Percentiles rank a stretch among this genome's conserved stretches.
phyloP scores from a whole-genome alignment of 108 stramenopile genomes.

The Conticribra weissflogii region DNA sequence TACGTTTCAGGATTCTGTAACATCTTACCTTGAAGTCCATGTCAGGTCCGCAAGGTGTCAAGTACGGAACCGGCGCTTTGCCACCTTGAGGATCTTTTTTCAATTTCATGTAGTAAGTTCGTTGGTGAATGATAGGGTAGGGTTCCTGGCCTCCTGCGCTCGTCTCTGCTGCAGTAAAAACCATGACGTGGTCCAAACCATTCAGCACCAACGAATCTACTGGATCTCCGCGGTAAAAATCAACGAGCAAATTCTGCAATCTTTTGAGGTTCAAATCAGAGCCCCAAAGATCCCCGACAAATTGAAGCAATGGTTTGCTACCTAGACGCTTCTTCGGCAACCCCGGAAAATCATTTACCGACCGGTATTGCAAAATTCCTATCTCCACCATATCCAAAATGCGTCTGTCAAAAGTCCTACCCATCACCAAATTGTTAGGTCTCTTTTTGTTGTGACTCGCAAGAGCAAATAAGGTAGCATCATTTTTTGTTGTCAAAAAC shows the following conservation, averaged over 20 bases:
- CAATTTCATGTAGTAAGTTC: constrained; percentile 82
- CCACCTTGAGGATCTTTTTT: constrained; percentile 87
- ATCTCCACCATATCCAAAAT: constrained; percentile 98
- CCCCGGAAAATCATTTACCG: constrained; percentile 79
- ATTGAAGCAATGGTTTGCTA: constrained; percentile 89
- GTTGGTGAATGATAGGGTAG: constrained; percentile 68
- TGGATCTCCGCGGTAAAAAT: constrained; percentile 96
- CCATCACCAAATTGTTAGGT: constrained; percentile 97
- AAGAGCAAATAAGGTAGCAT: constrained; percentile 90
- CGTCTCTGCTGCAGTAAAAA: constrained; percentile 77
- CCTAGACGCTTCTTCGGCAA: constrained; percentile 86
- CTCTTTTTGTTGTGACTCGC: constrained; percentile 98
- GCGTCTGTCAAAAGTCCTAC: constrained; percentile 95
- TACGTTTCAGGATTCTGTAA: too few relatives aligned
- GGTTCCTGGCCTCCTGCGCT: constrained; percentile 37
- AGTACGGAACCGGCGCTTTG: constrained; percentile 82
- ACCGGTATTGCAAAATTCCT: constrained; percentile 85
- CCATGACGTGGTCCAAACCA: constrained; percentile 94
- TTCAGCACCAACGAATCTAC: constrained; percentile 86
- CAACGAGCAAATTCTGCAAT: constrained; percentile 92
- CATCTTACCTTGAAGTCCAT: constrained; percentile 81
- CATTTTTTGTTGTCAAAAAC: constrained; percentile 94
- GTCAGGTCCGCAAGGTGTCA: constrained; percentile 95
- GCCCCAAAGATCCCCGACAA: constrained; percentile 93
- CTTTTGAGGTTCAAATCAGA: constrained; percentile 64